A percentile compares a stretch with the other conserved stretches of the same genome.
Conservation (phyloP, 1,284 basidiomycete genomes). For the Irpex sp. region DNA sequence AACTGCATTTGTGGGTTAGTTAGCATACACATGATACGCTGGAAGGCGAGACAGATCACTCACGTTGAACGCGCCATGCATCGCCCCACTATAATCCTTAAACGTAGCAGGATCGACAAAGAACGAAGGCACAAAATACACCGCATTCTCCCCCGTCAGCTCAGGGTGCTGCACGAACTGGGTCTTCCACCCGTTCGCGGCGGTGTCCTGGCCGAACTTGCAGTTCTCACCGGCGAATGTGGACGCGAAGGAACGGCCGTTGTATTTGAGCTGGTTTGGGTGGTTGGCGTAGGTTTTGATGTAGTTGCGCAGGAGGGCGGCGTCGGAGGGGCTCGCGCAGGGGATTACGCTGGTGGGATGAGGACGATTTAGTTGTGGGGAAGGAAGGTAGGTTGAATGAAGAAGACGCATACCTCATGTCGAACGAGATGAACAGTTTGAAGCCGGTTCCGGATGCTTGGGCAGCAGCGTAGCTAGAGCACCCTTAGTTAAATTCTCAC, state of each 20-base stretch:
- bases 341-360: conserved; percentile 44
- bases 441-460: conserved; percentile 52
- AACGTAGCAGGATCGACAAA: conserved; percentile 57
- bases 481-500: background rate
- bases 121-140: conserved; percentile 66
- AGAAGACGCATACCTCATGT: conserved; percentile 67
- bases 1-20: conserved; percentile 37
- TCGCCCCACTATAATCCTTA: conserved; percentile 40
- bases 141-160: conserved; percentile 40
- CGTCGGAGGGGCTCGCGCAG: conserved; percentile 53
- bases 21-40: background rate
- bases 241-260: conserved; percentile 62
- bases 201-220: conserved; percentile 57
- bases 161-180: conserved; percentile 53
- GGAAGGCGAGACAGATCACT: conserved; percentile 14
- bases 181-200: conserved; percentile 50
- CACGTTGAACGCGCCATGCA: conserved; percentile 62
- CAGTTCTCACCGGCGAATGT: conserved; percentile 81
- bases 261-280: conserved; percentile 62
- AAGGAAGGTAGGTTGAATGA: too few relatives aligned
- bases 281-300: conserved; percentile 55
- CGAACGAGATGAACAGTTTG: conserved; percentile 78
- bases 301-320: conserved; percentile 51
- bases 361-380: background rate
- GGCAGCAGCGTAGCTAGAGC: conserved; percentile 50